Percentiles rank a stretch among this genome's conserved stretches.
Evolutionary conservation across 2,329 filamentous ascomycete species (phyloP).

Genomic region (Pseudocercospora ulei): DNA sequence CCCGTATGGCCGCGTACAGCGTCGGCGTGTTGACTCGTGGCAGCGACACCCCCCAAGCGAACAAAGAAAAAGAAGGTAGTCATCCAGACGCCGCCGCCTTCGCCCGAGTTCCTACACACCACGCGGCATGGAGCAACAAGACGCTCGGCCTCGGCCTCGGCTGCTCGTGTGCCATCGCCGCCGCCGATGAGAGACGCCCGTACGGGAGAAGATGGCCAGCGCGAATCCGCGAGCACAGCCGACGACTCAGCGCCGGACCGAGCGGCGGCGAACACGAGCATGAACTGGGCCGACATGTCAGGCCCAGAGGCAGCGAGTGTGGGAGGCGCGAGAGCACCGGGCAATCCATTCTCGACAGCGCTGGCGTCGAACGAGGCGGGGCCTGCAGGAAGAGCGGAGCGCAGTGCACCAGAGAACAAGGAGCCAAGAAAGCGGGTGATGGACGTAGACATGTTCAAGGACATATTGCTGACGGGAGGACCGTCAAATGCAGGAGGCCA

Average conservation of each 20-base stretch:
- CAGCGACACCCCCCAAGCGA: conserved; percentile 19
- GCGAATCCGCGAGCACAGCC: conserved; percentile 20
- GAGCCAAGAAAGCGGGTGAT: conserved; percentile 38
- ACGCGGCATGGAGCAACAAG: conserved; percentile 16
- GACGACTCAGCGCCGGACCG: conserved; percentile 22
- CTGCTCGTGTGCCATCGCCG: conserved; percentile 16
- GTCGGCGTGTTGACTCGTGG: conserved; percentile 21
- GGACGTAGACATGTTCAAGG: conserved; percentile 67
- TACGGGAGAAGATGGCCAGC: conserved; percentile 20
- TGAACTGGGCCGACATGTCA: conserved; percentile 21
- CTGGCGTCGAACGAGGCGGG: conserved; percentile 28
- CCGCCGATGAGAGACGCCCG: conserved; percentile 14
- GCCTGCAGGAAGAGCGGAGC: conserved; percentile 11
- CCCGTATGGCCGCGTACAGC: neutral
- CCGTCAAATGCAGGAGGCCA: conserved; percentile 27
- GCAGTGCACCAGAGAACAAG: conserved; percentile 10
- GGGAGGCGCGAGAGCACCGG: conserved; percentile 23
- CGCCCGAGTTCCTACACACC: conserved; percentile 21
- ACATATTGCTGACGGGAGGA: conserved; percentile 63
- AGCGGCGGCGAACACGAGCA: conserved; percentile 21
- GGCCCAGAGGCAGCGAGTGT: conserved; percentile 8
- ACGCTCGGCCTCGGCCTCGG: conserved; percentile 16
- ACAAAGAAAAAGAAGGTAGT: conserved; percentile 29
- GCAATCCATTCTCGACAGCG: conserved; percentile 33
- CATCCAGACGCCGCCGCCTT: conserved; percentile 27